Base-by-base conservation (phyloP, 441 rosid genomes). In the Aquilaria agallochum region DNA sequence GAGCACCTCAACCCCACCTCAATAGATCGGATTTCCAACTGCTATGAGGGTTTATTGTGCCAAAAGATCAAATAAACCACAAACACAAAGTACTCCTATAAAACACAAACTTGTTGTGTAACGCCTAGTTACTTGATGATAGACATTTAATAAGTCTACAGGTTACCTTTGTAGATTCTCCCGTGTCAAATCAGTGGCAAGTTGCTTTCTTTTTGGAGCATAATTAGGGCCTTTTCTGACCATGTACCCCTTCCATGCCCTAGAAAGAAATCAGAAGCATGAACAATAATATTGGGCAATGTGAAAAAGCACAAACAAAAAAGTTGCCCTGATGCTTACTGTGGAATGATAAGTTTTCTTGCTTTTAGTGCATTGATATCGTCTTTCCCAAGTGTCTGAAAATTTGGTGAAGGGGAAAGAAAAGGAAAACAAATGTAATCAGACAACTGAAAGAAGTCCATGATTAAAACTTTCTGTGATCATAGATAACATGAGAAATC, bases 181-280 rank as follows among this genome's bases (percentile, higher is more conserved):
- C 63, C 92, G 80, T 70, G 99, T 87, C 81, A 94, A 75, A 76
- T 94, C 96, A 31, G 99, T 87, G 9, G 94, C 88, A 20, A 74
- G 83, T 71, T 67, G 84, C 88, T 80, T 87, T 68, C 96, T 82
- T 73, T 71, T 72, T 2, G 96, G 96, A 62, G 97, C 92, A 77
- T 89, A 94, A 53, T 72, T 84, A 50, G 97, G 90, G 68, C 99
- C 99, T 76, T 80, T 89, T 65, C 61, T 84, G 58, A 86, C 79
- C 2, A 83, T 82, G 72, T 91, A 94, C 50, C 97, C 97, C 64
- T 82, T 87, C 94, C 99, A 91, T 13, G 74, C 71, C 79, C 98
- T 90, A 52, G 33, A 66, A 58, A 56, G 67, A 50, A 5, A 31
- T 58, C 45, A 56, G 13, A 42, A 62, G 56, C 47, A 61, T 33